Evolutionary conservation across 768 basidiomycete species (phyloP), one percentile per base, ranked within the genome.

Genomic region (Hygrophorus pudorinus): DNA sequence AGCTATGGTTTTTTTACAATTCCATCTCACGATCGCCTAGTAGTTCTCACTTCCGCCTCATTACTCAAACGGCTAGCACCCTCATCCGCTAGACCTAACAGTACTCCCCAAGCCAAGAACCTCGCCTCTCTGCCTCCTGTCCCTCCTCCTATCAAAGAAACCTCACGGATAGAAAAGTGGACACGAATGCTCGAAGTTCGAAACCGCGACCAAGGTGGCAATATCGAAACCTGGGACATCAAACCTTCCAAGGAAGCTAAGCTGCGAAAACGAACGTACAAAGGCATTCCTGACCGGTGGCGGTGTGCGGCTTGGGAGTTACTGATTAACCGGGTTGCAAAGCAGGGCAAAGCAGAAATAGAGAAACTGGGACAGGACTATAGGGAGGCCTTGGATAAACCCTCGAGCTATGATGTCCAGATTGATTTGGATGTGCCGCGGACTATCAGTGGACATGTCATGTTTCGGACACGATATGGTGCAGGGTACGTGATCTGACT

Each of bases 271-370:
- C 73, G 94, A 24, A 77, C 82, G 42, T 97, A 88, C 71, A 99
- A 99, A 59, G 96, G 96, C 45, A 81, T 98, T 24, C 96, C 96
- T 2, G 94, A 98, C 62, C 76, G 92, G 39, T 99, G 96, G 96
- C 73, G 96, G 33, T 70, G 76, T 41, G 94, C 90, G 3, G 89
- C 81, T 0, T 99, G 96, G 96, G 87, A 84, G 52, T 67, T 86
- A 6, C 62, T 97, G 48, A 77, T 90, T 64, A 74, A 70, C 45
- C 57, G 68, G 38, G 76, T 65, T 51, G 62, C 80, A 42, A 65
- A 58, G 38, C 64, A 68, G 17, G 69, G 72, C 12, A 62, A 65
- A 41, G 55, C 64, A 32, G 73, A 76, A 41, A 58, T 79, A 36
- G 56, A 58, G 41, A 56, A 53, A 41, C 64, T 78, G 10, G 69